Percentiles rank a stretch among this genome's conserved stretches.
phyloP scores from a whole-genome alignment of 805 yeast genomes.

The Nakazawaea pomicola region DNA sequence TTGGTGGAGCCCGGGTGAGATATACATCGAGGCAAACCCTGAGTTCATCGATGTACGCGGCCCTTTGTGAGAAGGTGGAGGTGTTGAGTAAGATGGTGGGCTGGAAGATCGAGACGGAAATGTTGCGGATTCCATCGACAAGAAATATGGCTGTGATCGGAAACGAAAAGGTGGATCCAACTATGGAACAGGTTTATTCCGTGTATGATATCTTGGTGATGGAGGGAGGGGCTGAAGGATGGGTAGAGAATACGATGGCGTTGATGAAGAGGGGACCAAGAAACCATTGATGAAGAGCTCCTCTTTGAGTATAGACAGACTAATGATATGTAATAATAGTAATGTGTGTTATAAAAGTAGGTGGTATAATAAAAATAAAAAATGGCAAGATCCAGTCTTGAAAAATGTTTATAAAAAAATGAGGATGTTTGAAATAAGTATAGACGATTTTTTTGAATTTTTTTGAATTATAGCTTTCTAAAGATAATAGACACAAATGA shows the following conservation, averaged over 20 bases:
- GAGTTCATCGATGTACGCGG: slow-evolving; percentile 65
- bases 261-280: slow-evolving; percentile 69
- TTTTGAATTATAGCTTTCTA: no score
- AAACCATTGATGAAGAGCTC: slow-evolving; percentile 61
- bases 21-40: slow-evolving; percentile 39
- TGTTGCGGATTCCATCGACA: slow-evolving; percentile 90
- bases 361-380: not conserved
- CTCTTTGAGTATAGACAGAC: no score
- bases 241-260: slow-evolving; percentile 78
- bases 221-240: slow-evolving; percentile 89
- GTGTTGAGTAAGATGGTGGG: slow-evolving; percentile 64
- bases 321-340: no score
- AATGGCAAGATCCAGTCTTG: slow-evolving; percentile 10
- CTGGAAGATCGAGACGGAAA: slow-evolving; percentile 82
- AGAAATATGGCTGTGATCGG: slow-evolving; percentile 90
- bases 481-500: no score
- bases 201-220: slow-evolving; percentile 58
- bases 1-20: slow-evolving; percentile 71
- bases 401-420: not conserved
- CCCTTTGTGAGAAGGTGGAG: slow-evolving; percentile 81
- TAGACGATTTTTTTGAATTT: no score
- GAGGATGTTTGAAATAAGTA: not conserved
- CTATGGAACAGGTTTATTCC: slow-evolving; percentile 29
- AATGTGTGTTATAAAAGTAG: no score
- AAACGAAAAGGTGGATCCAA: slow-evolving; percentile 27